A percentile compares a stretch with the other conserved stretches of the same genome.
Conservation (phyloP, 2,329 filamentous ascomycete genomes). For the Fusarium sp. region DNA sequence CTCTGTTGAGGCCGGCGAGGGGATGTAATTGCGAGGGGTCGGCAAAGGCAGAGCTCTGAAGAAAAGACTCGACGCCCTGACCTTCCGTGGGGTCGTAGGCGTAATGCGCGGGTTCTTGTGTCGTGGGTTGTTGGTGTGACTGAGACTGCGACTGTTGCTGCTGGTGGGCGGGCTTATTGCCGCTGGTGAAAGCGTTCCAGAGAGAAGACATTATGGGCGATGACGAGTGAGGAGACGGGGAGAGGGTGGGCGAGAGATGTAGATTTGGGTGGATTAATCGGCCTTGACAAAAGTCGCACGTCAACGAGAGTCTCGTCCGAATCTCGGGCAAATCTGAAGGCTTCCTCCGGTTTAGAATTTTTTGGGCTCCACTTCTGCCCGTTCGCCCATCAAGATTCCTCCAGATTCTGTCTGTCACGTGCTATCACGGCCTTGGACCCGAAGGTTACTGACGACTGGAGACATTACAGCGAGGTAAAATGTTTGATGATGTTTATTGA, state of each 20-base stretch:
- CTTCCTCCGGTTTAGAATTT: conserved; percentile 42
- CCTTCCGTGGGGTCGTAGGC: conserved; percentile 77
- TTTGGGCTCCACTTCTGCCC: conserved; percentile 41
- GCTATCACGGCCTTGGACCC: conserved; percentile 9
- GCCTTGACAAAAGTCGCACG: conserved; percentile 38
- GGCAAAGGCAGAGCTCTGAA: conserved; percentile 78
- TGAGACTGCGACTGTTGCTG: conserved; percentile 56
- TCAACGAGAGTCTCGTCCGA: conserved; percentile 36
- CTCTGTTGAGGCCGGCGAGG: conserved; percentile 90
- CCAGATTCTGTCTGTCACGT: conserved; percentile 28
- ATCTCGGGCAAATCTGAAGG: conserved; percentile 39
- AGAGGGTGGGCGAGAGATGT: conserved; percentile 32
- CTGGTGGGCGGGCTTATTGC: conserved; percentile 59
- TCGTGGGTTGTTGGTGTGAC: conserved; percentile 44
- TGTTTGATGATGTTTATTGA: not conserved
- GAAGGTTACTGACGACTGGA: not conserved
- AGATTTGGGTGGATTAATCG: conserved; percentile 25
- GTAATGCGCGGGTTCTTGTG: conserved; percentile 62
- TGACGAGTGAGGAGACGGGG: conserved; percentile 20
- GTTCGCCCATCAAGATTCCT: conserved; percentile 23
- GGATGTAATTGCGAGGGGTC: conserved; percentile 93
- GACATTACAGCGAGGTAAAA: not conserved
- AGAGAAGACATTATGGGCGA: conserved; percentile 62
- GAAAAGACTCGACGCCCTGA: conserved; percentile 87
- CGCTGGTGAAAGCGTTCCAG: conserved; percentile 71